Base-by-base conservation (phyloP, 1,139 yeast species). In the Meyerozyma smithsonii region DNA sequence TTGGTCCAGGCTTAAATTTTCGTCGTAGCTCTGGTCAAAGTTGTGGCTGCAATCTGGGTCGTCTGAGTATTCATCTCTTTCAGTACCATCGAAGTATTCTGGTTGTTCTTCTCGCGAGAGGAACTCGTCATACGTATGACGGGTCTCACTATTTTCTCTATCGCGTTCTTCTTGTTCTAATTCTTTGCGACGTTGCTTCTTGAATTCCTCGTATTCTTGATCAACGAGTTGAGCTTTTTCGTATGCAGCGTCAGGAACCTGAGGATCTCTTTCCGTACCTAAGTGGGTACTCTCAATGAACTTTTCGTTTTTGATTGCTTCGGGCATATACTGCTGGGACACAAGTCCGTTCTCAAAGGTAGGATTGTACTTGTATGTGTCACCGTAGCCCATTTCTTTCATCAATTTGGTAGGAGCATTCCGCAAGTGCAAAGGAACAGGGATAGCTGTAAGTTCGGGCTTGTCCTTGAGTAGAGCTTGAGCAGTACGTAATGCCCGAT, bases 361-460 rank as follows among this genome's bases (percentile, higher is more conserved):
- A 0, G 98, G 98, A 50, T 89, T 89, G 59, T 92, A 94, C 56
- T 88, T 86, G 62, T 92, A 92, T 15, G 80, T 81, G 41, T 81
- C 77, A 8, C 88, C 85, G 55, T 89, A 90, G 0, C 96, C 97
- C 47, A 90, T 56, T 39, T 87, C 95, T 44, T 79, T 75, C 98
- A 92, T 90, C 39, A 94, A 67, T 48, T 69, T 74, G 0, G 98
- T 94, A 1, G 98, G 98, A 0, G 98, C 97, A 59, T 92, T 92
- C 45, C 97, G 72, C 28, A 92, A 66, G 59, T 92, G 97, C 50
- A 84, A 49, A 0, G 95, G 95, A 3, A 86, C 79, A 6, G 81
- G 80, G 18, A 81, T 69, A 28, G 75, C 70, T 3, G 83, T 77
- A 23, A 83, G 63, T n/a, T 76, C 79, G 0, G 88, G 86, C 30